Base-by-base conservation (phyloP, 2,329 filamentous ascomycete species). In the Sclerotinia nivalis region DNA sequence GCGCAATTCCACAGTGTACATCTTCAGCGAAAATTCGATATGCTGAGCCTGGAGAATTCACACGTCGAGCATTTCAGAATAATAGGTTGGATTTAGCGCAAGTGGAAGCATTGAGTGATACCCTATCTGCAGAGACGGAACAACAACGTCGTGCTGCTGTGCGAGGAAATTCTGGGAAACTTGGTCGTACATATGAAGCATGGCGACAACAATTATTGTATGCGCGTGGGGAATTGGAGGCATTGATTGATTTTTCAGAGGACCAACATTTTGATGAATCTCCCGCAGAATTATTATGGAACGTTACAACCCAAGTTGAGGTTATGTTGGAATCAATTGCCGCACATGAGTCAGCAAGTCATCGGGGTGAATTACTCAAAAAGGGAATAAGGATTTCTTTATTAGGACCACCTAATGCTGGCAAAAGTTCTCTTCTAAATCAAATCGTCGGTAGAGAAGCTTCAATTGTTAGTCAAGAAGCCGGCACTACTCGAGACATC, bases 231-330 rank as follows among this genome's bases (percentile, higher is more conserved):
- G 94, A 98, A 81, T 85, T 99, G 52, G 96, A 99, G 80, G 96
- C 96, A 0, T 82, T 99, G 74, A 98, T 99, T 72, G 96, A 99
- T 80, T 99, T 99, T 79, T 91, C 93, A 0, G 96, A 99, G 79
- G 96, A 98, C 77, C 95, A 99, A 80, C 92, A 98, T 81, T 97
- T 99, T 77, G 94, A 98, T 75, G 93, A 97, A 80, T 90, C 92
- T 3, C 91, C 93, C 0, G 82, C 85, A 0, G 86, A 91, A 69
- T 84, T 98, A 31, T 85, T 96, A 58, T 79, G 78, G 0, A 93
- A 89, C 62, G 92, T 97, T 43, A 86, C 88, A 1, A 74, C 74
- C 0, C 88, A 93, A 76, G 87, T 97, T 2, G 77, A 79, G 1
- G 79, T 77, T 0, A 86, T 98, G 69, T 82, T 88, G 68, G 77